Evolutionary conservation across 2,329 filamentous ascomycete species (phyloP).

Genomic region (Colletotrichum tropicale): DNA sequence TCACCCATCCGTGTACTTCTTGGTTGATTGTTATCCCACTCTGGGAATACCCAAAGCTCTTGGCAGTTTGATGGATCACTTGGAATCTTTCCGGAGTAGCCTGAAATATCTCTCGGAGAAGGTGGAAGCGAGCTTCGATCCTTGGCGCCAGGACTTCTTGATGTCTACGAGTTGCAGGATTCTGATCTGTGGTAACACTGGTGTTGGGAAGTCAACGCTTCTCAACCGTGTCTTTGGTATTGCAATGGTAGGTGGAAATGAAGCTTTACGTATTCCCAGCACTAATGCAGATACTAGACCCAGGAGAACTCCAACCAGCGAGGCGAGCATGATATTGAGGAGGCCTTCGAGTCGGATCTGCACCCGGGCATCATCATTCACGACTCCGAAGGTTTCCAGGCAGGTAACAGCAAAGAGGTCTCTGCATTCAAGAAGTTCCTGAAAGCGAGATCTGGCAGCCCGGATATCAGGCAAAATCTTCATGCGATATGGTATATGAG

Average conservation of each 20-base stretch:
- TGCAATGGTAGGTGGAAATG: too few relatives aligned
- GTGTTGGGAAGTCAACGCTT: constrained; percentile 30
- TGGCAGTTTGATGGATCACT: neutral
- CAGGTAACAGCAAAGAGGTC: constrained; percentile 25
- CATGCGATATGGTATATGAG: constrained; percentile 28
- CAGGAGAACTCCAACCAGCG: constrained; percentile 26
- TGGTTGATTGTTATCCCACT: constrained; percentile 4
- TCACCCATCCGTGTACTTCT: constrained; percentile 14
- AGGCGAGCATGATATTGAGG: constrained; percentile 29
- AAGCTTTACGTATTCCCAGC: too few relatives aligned
- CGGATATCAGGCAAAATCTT: constrained; percentile 19
- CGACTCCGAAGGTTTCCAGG: constrained; percentile 30
- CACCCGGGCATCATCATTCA: constrained; percentile 30
- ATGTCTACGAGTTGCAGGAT: constrained; percentile 16
- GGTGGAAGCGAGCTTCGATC: neutral
- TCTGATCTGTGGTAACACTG: constrained; percentile 29
- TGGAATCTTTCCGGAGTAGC: neutral
- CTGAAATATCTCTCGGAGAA: neutral
- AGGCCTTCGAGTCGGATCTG: constrained; percentile 29
- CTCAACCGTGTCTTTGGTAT: constrained; percentile 30
- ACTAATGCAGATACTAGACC: constrained; percentile 4
- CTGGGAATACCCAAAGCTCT: neutral
- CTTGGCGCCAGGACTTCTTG: neutral
- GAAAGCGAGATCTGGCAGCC: constrained; percentile 22
- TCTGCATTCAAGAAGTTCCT: constrained; percentile 27